These are phyloP conservation scores for Pyronema omphalodes DNA, from an alignment of 495 filamentous ascomycete genomes.

Conservation along the genomic window DNA sequence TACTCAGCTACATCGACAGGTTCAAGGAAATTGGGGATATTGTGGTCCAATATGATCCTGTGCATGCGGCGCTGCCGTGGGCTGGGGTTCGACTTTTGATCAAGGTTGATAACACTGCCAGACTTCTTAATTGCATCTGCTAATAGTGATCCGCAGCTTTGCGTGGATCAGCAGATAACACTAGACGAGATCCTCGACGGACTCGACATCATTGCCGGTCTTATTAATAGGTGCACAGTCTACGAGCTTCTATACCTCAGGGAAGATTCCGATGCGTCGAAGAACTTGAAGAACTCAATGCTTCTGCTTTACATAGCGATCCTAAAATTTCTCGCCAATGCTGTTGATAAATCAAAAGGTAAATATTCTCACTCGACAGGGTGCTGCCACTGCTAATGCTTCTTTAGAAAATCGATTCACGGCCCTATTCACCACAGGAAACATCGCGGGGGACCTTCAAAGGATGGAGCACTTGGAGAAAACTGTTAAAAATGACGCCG, in stretches of 20 bases:
- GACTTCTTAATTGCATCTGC: not conserved
- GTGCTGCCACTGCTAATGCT: not conserved
- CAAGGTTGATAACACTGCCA: conserved; percentile 13
- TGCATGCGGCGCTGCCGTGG: conserved; percentile 31
- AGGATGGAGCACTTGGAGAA: not conserved
- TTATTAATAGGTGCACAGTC: not conserved
- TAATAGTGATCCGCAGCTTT: conserved; percentile 7
- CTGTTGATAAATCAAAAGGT: not conserved
- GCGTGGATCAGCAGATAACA: not conserved
- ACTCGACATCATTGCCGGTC: not conserved
- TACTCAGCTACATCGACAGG: conserved; percentile 26
- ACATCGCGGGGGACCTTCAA: not conserved
- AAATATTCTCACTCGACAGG: not conserved
- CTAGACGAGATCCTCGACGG: conserved; percentile 2
- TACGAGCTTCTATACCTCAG: conserved; percentile 2
- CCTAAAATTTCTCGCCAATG: not conserved
- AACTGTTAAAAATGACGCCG: not conserved
- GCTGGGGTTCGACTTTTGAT: conserved; percentile 29
- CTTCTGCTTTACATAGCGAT: not conserved
- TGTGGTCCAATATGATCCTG: conserved; percentile 28
- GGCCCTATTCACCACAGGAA: not conserved
- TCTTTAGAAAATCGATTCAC: not conserved
- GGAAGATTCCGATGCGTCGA: not conserved
- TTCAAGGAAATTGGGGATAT: conserved; percentile 29
- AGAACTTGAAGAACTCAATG: not conserved